A percentile compares a stretch with the other conserved stretches of the same genome.
Conservation (phyloP, 2,329 filamentous ascomycete genomes). For the Corynespora cassiicola region DNA sequence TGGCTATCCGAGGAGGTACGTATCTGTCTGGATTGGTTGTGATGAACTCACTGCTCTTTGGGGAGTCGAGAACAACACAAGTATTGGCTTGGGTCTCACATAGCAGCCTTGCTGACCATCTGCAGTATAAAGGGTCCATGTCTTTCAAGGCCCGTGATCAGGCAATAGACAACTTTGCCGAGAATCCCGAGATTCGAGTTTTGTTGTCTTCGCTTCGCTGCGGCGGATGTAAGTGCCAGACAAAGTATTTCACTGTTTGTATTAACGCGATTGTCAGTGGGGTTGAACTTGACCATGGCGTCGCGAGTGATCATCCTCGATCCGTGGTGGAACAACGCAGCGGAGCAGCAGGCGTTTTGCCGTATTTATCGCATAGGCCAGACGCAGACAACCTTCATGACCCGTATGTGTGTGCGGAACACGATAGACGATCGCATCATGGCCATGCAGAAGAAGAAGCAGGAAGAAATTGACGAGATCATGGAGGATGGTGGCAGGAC, state of each 20-base stretch:
- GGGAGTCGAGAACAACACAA: too few relatives aligned
- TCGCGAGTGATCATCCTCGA: constrained; percentile 56
- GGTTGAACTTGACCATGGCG: constrained; percentile 67
- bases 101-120: too few relatives aligned
- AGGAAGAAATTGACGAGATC: constrained; percentile 50
- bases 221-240: constrained; percentile 52
- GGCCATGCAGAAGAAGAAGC: constrained; percentile 63
- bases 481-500: constrained; percentile 48
- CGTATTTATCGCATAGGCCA: constrained; percentile 73
- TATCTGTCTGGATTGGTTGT: too few relatives aligned
- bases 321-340: constrained; percentile 65
- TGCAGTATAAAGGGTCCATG: constrained; percentile 60
- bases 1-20: constrained; percentile 56
- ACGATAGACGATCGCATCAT: constrained; percentile 66
- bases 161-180: constrained; percentile 55
- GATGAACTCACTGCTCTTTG: too few relatives aligned
- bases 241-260: constrained; percentile 1
- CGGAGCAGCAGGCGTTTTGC: constrained; percentile 69
- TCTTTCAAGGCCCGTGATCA: constrained; percentile 51
- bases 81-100: too few relatives aligned
- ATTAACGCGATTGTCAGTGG: constrained; percentile 32
- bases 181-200: constrained; percentile 49
- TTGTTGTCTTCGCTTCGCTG: constrained; percentile 64
- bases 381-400: constrained; percentile 62
- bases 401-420: constrained; percentile 62